A percentile compares a stretch with the other conserved stretches of the same genome.
Evolutionary conservation across 768 basidiomycete species (phyloP).

Genomic region (Royoungia palumana): DNA sequence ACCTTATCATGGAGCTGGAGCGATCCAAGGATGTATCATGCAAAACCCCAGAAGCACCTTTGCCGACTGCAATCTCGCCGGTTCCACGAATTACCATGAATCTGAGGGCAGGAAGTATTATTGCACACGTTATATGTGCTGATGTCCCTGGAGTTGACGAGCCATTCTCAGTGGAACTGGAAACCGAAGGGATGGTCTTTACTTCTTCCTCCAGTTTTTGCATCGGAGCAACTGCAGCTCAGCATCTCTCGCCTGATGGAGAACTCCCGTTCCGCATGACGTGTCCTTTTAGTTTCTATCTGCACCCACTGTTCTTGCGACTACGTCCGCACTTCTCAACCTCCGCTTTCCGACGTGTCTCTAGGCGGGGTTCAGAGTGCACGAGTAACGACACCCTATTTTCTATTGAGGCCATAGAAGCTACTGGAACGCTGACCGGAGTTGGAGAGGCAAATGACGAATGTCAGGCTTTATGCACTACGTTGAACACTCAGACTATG

Average conservation of each 20-base stretch:
- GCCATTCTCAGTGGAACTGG: conserved; percentile 53
- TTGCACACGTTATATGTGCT: conserved; percentile 47
- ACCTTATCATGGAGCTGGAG: conserved; percentile 28
- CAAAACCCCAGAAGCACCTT: conserved; percentile 9
- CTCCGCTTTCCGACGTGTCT: conserved; percentile 26
- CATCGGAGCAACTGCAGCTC: conserved; percentile 20
- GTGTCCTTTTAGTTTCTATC: conserved; percentile 37
- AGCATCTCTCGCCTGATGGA: conserved; percentile 27
- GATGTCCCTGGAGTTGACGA: conserved; percentile 37
- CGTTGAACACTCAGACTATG: conserved; percentile 41
- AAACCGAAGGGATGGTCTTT: conserved; percentile 50
- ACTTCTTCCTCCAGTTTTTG: conserved; percentile 43
- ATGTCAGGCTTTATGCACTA: conserved; percentile 33
- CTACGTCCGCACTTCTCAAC: conserved; percentile 38
- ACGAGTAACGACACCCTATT: conserved; percentile 50
- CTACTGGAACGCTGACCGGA: conserved; percentile 42
- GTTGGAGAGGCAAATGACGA: conserved; percentile 52
- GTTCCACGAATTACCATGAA: conserved; percentile 52
- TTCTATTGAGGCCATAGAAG: conserved; percentile 56
- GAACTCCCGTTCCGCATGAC: conserved; percentile 45
- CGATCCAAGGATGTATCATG: conserved; percentile 12
- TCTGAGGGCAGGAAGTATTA: conserved; percentile 47
- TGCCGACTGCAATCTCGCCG: conserved; percentile 32
- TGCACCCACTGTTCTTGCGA: conserved; percentile 54
- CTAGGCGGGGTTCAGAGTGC: conserved; percentile 33